Evolutionary conservation across 1,284 basidiomycete species (phyloP).

Genomic region (Rhodotorula sp.): DNA sequence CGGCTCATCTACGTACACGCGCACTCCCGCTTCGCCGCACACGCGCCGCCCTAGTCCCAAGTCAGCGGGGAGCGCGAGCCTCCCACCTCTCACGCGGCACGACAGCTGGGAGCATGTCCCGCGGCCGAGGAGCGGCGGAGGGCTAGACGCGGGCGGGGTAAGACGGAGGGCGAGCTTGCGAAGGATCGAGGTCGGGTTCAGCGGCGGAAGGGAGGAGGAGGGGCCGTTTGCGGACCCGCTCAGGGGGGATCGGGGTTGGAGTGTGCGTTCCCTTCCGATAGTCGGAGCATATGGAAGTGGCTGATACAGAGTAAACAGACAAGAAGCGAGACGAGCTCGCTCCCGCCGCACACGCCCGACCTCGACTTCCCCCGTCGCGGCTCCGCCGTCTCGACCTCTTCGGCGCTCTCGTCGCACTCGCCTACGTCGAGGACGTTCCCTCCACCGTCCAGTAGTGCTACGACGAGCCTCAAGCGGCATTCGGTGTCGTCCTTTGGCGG

Average conservation of each 20-base stretch:
- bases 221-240: conserved; percentile 21
- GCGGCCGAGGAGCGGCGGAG: not conserved
- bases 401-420: conserved; percentile 43
- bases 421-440: conserved; percentile 46
- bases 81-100: not conserved
- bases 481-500: conserved; percentile 35
- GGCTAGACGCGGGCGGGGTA: not conserved
- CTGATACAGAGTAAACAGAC: not conserved
- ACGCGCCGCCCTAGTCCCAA: conserved; percentile 15
- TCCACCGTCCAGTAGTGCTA: not conserved
- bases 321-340: not conserved
- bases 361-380: conserved; percentile 67
- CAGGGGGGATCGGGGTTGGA: conserved; percentile 4
- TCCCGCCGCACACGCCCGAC: conserved; percentile 8
- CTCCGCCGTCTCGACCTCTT: conserved; percentile 59
- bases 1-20: not conserved
- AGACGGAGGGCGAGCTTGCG: not conserved
- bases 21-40: not conserved
- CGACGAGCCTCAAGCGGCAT: conserved; percentile 13
- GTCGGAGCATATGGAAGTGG: not conserved
- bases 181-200: not conserved
- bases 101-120: conserved; percentile 7
- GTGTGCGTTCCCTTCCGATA: not conserved
- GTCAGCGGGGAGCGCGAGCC: conserved; percentile 12
- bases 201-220: not conserved